Base-by-base conservation (phyloP, 108 stramenopile species). In the Aurantiochytrium sp. region DNA sequence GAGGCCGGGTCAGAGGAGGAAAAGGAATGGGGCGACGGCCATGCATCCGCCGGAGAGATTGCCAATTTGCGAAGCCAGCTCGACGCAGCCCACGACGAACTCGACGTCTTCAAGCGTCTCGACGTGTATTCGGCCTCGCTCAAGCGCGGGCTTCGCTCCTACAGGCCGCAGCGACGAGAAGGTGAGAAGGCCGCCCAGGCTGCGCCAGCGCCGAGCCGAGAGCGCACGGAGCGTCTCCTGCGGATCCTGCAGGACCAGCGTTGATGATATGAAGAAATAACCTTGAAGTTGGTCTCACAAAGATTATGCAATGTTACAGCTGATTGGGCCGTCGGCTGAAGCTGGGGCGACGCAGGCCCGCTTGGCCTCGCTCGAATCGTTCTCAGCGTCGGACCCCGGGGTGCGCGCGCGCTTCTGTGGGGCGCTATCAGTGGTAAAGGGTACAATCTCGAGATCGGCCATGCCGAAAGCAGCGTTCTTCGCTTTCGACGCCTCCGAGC, bases 91-190 rank as follows among this genome's bases (percentile, higher is more conserved):
- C 39, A 81, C 39, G 39, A 42, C 45, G 73, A 81, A 24, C 39
- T 81, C 10, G 73, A 81, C 45, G 73, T 81, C n/a, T 81, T 81
- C 32, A 22, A 48, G 39, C 73, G 73, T 42, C 73, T 81, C 27
- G 73, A 81, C 32, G 45, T 81, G n/a, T 81, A 81, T 48, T 48
- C 39, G 0, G 30, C 73, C 27, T 81, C 73, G 12, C 32, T 48
- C 1, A 81, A 48, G 4, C 73, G 73, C 21, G 73, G 42, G 10
- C 45, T 81, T 30, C 59, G 34, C 34, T 65, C 59, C 8, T 65
- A 65, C 3, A 52, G 50, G 50, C 34, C 59, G 53, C 21, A 12
- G 53, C 12, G 53, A 54, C 34, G 27, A 30, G 34, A 27, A 65
- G 34, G 27, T 54, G 12, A 54, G 21, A 54, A 12, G 34, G 59